A percentile compares a stretch with the other conserved stretches of the same genome.
Conservation (phyloP, 1,284 basidiomycete species). For the Thelephora terrestris region DNA sequence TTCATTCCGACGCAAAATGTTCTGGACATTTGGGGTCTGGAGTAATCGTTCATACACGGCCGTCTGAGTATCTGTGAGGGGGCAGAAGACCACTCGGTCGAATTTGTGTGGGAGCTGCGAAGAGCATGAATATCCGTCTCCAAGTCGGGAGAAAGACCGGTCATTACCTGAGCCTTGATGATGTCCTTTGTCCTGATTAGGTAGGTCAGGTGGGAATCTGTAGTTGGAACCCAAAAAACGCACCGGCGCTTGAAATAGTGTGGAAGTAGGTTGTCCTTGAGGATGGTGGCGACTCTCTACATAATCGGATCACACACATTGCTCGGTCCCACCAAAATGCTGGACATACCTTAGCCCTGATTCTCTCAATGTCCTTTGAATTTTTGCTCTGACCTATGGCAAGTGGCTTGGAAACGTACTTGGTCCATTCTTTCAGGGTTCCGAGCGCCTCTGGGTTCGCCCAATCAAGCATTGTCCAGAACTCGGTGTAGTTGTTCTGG, state of each 20-base stretch:
- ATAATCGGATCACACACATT: not conserved
- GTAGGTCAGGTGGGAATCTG: slow-evolving; percentile 1
- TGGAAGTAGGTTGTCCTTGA: slow-evolving; percentile 62
- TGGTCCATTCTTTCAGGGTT: slow-evolving; percentile 57
- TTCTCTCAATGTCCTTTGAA: slow-evolving; percentile 52
- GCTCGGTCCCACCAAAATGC: not conserved
- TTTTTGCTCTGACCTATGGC: slow-evolving; percentile 56
- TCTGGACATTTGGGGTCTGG: slow-evolving; percentile 47
- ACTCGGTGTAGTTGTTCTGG: slow-evolving; percentile 76
- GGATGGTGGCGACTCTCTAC: slow-evolving; percentile 43
- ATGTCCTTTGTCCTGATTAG: slow-evolving; percentile 65
- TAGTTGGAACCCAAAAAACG: slow-evolving; percentile 5
- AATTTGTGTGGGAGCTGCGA: slow-evolving; percentile 67
- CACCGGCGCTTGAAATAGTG: slow-evolving; percentile 70
- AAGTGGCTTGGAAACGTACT: slow-evolving; percentile 55
- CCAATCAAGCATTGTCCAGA: slow-evolving; percentile 81
- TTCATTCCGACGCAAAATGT: slow-evolving; percentile 58
- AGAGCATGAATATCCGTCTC: not conserved
- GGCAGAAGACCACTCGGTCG: slow-evolving; percentile 86
- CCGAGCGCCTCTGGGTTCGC: slow-evolving; percentile 65
- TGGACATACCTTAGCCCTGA: slow-evolving; percentile 39
- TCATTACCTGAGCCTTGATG: slow-evolving; percentile 55
- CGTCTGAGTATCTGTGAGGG: slow-evolving; percentile 59
- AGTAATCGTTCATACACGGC: slow-evolving; percentile 64
- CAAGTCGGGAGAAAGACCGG: not conserved